These are phyloP conservation scores for Lenzites betulinus DNA, from an alignment of 768 basidiomycete species.

Conservation along the genomic window DNA sequence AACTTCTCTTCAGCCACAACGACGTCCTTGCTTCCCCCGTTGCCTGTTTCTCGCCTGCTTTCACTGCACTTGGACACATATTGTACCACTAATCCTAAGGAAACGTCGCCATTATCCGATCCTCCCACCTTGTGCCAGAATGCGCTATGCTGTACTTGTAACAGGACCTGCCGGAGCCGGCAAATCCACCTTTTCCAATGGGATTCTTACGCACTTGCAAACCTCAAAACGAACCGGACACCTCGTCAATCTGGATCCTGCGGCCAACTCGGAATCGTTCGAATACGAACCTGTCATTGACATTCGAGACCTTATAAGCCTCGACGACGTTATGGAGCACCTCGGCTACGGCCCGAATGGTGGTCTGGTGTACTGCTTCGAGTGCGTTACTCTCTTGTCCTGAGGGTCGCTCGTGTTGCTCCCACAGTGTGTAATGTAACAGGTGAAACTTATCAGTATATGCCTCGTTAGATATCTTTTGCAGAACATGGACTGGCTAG, in stretches of 20 bases:
- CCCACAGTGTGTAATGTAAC: too few species aligned
- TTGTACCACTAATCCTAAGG: too few species aligned
- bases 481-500: constrained; percentile 98
- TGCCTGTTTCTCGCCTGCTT: neutral
- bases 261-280: constrained; percentile 82
- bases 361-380: constrained; percentile 96
- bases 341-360: constrained; percentile 96
- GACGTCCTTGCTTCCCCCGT: neutral
- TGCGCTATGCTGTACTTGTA: constrained; percentile 88
- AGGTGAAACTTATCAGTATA: neutral
- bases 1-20: constrained; percentile 5
- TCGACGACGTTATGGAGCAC: constrained; percentile 96
- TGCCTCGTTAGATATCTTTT: constrained; percentile 74
- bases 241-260: constrained; percentile 97
- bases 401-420: neutral
- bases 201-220: constrained; percentile 87
- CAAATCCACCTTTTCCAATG: constrained; percentile 90
- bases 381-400: constrained; percentile 63
- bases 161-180: constrained; percentile 98
- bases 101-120: neutral
- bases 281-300: constrained; percentile 93
- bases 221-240: constrained; percentile 82
- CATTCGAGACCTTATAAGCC: constrained; percentile 87
- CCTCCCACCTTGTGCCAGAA: constrained; percentile 29
- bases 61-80: too few species aligned